phyloP scores from a whole-genome alignment of 1,284 basidiomycete species.

The Ceratobasidium sp. region DNA sequence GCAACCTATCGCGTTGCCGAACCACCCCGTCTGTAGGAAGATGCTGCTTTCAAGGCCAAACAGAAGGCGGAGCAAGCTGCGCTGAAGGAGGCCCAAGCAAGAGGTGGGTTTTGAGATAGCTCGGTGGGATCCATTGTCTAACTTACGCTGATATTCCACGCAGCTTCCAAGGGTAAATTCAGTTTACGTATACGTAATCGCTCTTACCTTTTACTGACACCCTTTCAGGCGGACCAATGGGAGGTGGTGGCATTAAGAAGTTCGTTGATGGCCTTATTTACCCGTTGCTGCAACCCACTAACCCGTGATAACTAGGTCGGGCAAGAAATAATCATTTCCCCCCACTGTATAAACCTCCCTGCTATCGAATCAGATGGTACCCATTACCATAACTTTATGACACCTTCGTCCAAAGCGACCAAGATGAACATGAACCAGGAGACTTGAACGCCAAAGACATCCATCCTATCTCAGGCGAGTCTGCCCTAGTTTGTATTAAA shows the following conservation, averaged over 20 bases:
- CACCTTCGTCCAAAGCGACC: neutral
- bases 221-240: constrained; percentile 65
- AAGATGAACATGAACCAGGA: too few relatives aligned
- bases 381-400: neutral
- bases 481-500: too few relatives aligned
- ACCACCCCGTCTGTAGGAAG: constrained; percentile 60
- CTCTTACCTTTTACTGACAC: constrained; percentile 18
- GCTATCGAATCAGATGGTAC: neutral
- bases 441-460: too few relatives aligned
- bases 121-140: constrained; percentile 3
- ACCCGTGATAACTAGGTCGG: neutral
- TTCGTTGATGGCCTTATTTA: constrained; percentile 52
- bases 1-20: neutral
- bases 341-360: neutral
- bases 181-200: constrained; percentile 51
- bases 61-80: constrained; percentile 76
- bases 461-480: too few relatives aligned
- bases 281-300: constrained; percentile 51
- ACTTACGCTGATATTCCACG: neutral
- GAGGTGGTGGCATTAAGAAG: constrained; percentile 85
- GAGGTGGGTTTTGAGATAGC: constrained; percentile 62
- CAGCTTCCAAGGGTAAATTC: constrained; percentile 69
- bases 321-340: constrained; percentile 18
- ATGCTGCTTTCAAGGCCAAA: constrained; percentile 75
- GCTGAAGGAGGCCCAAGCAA: constrained; percentile 71